A percentile compares a stretch with the other conserved stretches of the same genome.
phyloP scores from a whole-genome alignment of 2,329 filamentous ascomycete genomes.

The Aspergillus amoenus region DNA sequence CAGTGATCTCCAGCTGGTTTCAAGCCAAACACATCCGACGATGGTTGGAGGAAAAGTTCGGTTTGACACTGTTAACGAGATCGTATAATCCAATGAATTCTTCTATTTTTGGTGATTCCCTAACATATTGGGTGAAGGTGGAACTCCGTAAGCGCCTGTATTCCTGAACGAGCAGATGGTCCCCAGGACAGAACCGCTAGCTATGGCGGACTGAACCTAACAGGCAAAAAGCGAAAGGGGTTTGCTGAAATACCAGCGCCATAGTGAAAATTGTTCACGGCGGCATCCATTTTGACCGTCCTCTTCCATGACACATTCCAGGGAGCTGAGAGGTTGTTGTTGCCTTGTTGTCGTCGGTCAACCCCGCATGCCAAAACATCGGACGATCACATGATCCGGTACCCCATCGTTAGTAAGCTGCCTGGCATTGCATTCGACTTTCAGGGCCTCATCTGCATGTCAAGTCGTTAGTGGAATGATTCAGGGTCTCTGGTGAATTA shows the following conservation, averaged over 20 bases:
- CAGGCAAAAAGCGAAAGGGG: not conserved
- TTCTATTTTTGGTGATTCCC: constrained; percentile 14
- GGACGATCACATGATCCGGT: not conserved
- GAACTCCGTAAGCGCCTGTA: constrained; percentile 36
- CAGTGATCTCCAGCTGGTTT: constrained; percentile 28
- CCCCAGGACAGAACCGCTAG: constrained; percentile 22
- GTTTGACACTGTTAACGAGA: constrained; percentile 5
- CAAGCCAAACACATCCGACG: constrained; percentile 14
- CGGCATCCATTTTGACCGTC: not conserved
- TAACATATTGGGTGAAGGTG: constrained; percentile 21
- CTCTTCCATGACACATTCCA: not conserved
- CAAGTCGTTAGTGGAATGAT: not conserved
- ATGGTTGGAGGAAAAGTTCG: constrained; percentile 26
- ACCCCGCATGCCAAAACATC: constrained; percentile 5
- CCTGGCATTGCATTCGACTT: not conserved
- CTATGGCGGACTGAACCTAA: not conserved
- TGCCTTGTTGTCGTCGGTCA: not conserved
- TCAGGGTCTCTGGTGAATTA: not conserved
- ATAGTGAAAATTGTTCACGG: not conserved
- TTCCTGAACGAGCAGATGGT: constrained; percentile 32
- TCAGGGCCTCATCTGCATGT: constrained; percentile 2
- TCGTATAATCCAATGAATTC: constrained; percentile 24
- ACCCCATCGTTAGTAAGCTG: not conserved
- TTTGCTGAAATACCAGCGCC: not conserved
- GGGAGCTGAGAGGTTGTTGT: not conserved